Evolutionary conservation across 1,284 basidiomycete genomes (phyloP).

Genomic region (Somion occarium): DNA sequence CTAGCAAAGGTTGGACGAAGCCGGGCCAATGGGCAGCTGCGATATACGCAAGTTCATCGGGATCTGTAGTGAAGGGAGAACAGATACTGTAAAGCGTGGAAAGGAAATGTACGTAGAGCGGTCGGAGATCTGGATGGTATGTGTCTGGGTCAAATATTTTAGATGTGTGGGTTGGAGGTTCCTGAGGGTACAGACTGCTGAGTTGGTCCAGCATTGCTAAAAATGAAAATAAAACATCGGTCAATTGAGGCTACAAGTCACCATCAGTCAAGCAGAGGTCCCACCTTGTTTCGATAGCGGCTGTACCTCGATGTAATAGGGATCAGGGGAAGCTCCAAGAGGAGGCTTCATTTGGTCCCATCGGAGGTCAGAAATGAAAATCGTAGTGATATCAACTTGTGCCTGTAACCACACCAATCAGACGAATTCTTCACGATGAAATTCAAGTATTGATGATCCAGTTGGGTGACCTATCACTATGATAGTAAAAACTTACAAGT

Average conservation of each 20-base stretch:
- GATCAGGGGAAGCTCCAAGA: conserved; percentile 70
- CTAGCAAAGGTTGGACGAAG: conserved; percentile 63
- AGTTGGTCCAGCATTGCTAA: conserved; percentile 37
- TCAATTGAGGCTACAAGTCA: neutral
- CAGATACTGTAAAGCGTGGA: conserved; percentile 62
- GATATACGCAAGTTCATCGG: conserved; percentile 71
- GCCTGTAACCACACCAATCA: conserved; percentile 36
- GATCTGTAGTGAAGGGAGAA: conserved; percentile 61
- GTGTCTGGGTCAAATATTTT: conserved; percentile 23
- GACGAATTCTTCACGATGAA: too few relatives aligned
- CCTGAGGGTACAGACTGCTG: conserved; percentile 25
- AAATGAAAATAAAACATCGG: neutral
- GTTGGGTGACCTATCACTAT: neutral
- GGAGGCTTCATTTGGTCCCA: conserved; percentile 77
- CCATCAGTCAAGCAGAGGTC: too few relatives aligned
- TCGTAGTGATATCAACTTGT: conserved; percentile 43
- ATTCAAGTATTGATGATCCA: neutral
- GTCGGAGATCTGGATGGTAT: conserved; percentile 50
- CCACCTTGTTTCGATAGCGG: conserved; percentile 47
- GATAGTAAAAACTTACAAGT: conserved; percentile 47
- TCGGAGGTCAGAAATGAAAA: conserved; percentile 63
- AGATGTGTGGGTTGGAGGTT: conserved; percentile 11
- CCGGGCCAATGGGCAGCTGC: conserved; percentile 78
- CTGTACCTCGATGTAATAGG: conserved; percentile 65
- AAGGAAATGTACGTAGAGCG: conserved; percentile 65